phyloP scores from a whole-genome alignment of 179 eudicot species.

The Sideroxylon spinosum region DNA sequence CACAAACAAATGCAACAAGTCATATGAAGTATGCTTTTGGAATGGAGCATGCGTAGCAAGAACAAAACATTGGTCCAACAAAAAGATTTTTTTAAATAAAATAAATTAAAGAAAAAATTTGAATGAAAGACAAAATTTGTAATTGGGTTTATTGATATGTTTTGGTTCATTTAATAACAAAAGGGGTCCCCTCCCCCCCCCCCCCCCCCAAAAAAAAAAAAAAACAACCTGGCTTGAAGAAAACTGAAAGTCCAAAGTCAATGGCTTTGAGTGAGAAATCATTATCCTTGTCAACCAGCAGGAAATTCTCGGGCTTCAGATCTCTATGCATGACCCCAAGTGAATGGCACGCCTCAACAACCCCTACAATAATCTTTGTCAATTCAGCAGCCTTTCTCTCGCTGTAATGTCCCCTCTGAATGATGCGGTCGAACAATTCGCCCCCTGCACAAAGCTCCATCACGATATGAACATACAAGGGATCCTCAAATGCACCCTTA shows the following conservation, averaged over 20 bases:
- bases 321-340: constrained; percentile 32
- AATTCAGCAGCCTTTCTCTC: constrained; percentile 32
- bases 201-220: no score
- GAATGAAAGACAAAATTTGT: neutral
- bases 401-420: constrained; percentile 30
- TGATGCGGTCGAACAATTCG: constrained; percentile 30
- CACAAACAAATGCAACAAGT: neutral
- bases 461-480: constrained; percentile 29
- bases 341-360: constrained; percentile 27
- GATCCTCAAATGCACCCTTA: constrained; percentile 31
- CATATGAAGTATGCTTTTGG: neutral
- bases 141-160: neutral
- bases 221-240: constrained; percentile 29
- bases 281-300: constrained; percentile 29
- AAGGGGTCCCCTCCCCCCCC: neutral
- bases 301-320: constrained; percentile 30
- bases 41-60: neutral
- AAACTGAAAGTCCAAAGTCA: constrained; percentile 37
- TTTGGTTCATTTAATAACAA: neutral
- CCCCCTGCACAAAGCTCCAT: constrained; percentile 29
- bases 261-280: constrained; percentile 32
- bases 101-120: neutral
- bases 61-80: neutral
- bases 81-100: neutral
- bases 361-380: constrained; percentile 30